phyloP scores from a whole-genome alignment of 129 eudicot species.

The Arctium minus region DNA sequence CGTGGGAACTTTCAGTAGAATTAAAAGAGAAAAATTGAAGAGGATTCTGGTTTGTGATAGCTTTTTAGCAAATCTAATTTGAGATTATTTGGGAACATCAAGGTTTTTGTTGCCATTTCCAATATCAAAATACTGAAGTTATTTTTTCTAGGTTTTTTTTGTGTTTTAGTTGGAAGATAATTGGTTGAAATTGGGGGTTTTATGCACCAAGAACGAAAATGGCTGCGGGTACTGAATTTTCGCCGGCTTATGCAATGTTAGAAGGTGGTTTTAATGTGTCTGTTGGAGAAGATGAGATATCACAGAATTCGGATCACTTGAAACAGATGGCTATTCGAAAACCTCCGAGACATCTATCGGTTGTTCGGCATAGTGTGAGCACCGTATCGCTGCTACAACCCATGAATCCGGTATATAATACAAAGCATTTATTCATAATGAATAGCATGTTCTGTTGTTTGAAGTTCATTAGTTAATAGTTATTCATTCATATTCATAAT shows the following conservation, averaged over 20 bases:
- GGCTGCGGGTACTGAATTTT: slow-evolving; percentile 77
- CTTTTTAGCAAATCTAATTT: neutral
- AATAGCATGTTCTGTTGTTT: slow-evolving; percentile 8
- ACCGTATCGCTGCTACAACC: slow-evolving; percentile 36
- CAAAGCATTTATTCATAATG: neutral
- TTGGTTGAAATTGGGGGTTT: slow-evolving; percentile 15
- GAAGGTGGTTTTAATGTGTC: slow-evolving; percentile 40
- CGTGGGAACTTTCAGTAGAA: slow-evolving; percentile 8
- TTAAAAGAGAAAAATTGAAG: slow-evolving; percentile 4
- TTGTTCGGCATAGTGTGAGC: slow-evolving; percentile 58
- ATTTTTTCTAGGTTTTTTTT: neutral
- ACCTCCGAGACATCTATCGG: slow-evolving; percentile 68
- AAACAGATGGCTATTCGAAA: slow-evolving; percentile 45
- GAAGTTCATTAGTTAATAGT: neutral
- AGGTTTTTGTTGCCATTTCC: neutral
- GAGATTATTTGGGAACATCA: neutral
- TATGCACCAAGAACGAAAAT: slow-evolving; percentile 38
- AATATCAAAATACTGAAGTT: neutral
- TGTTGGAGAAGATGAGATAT: slow-evolving; percentile 40
- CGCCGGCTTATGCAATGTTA: slow-evolving; percentile 43
- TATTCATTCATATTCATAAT: neutral
- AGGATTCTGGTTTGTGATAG: neutral
- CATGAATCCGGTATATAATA: slow-evolving; percentile 39
- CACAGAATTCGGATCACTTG: slow-evolving; percentile 44
- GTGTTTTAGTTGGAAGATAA: neutral